These are phyloP conservation scores for Neoboletus magnificus DNA, from an alignment of 768 basidiomycete genomes.

Conservation along the genomic window DNA sequence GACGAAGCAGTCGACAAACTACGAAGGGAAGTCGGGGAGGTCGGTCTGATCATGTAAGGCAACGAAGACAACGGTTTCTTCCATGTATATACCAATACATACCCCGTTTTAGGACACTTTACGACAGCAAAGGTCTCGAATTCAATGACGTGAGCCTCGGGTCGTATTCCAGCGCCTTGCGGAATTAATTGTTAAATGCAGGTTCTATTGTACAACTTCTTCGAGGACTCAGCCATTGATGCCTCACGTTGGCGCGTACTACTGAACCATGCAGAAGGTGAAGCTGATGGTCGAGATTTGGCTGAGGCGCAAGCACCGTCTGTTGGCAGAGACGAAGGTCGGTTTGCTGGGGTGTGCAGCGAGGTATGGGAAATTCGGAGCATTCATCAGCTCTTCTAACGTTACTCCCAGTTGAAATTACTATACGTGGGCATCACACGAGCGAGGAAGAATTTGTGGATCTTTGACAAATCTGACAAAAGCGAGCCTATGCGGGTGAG, in stretches of 20 bases:
- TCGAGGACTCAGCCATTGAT: too few species aligned
- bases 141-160: slow-evolving; percentile 17
- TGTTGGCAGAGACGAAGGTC: slow-evolving; percentile 42
- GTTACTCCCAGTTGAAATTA: slow-evolving; percentile 49
- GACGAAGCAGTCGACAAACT: slow-evolving; percentile 48
- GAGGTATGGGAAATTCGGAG: slow-evolving; percentile 41
- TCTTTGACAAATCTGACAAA: too few species aligned
- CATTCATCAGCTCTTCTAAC: slow-evolving; percentile 1
- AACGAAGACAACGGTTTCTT: not conserved
- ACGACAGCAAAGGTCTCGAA: slow-evolving; percentile 33
- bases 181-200: slow-evolving; percentile 18
- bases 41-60: too few species aligned
- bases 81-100: too few species aligned
- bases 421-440: slow-evolving; percentile 71
- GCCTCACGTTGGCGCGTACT: too few species aligned
- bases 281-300: slow-evolving; percentile 10
- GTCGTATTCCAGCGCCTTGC: not conserved
- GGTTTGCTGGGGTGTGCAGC: slow-evolving; percentile 53
- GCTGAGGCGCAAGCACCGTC: slow-evolving; percentile 35
- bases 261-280: too few species aligned
- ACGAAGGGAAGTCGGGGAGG: slow-evolving; percentile 46
- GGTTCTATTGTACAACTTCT: too few species aligned
- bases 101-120: slow-evolving; percentile 25
- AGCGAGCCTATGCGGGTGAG: slow-evolving; percentile 56
- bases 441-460: slow-evolving; percentile 28